phyloP scores from a whole-genome alignment of 1,284 basidiomycete species.

The Ganoderma sp. region DNA sequence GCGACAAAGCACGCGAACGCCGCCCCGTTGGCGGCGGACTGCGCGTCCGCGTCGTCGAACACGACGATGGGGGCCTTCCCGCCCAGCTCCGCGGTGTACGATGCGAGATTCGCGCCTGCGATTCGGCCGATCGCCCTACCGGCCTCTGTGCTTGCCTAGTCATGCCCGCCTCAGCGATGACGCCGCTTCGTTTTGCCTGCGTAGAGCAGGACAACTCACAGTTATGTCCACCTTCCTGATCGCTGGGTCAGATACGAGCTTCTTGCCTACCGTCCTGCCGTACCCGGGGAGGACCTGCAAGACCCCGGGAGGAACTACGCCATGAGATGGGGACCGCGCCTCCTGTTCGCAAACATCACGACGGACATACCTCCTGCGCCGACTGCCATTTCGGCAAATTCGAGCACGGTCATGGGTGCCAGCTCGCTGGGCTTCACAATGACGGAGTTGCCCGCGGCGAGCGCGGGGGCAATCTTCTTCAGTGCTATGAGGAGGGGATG shows the following conservation, averaged over 20 bases:
- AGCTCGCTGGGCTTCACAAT: slow-evolving; percentile 79
- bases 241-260: slow-evolving; percentile 66
- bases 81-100: slow-evolving; percentile 81
- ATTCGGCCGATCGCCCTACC: slow-evolving; percentile 73
- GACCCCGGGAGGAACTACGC: slow-evolving; percentile 73
- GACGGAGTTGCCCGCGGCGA: slow-evolving; percentile 84
- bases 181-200: background rate
- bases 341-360: background rate
- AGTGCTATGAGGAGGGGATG: slow-evolving; percentile 83
- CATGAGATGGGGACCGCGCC: slow-evolving; percentile 18
- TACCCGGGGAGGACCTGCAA: slow-evolving; percentile 75
- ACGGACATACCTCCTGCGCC: slow-evolving; percentile 64
- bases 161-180: background rate
- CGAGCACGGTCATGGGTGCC: slow-evolving; percentile 78
- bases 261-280: slow-evolving; percentile 65
- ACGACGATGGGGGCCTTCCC: slow-evolving; percentile 83
- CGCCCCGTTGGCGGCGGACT: slow-evolving; percentile 74
- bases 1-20: slow-evolving; percentile 85
- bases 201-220: slow-evolving; percentile 47
- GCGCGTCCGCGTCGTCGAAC: slow-evolving; percentile 76
- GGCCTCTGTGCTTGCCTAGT: slow-evolving; percentile 78
- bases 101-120: slow-evolving; percentile 73
- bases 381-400: slow-evolving; percentile 69
- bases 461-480: slow-evolving; percentile 85
- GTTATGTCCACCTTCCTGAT: slow-evolving; percentile 85